phyloP scores from a whole-genome alignment of 768 basidiomycete genomes.

The Artomyces pyxidatus region DNA sequence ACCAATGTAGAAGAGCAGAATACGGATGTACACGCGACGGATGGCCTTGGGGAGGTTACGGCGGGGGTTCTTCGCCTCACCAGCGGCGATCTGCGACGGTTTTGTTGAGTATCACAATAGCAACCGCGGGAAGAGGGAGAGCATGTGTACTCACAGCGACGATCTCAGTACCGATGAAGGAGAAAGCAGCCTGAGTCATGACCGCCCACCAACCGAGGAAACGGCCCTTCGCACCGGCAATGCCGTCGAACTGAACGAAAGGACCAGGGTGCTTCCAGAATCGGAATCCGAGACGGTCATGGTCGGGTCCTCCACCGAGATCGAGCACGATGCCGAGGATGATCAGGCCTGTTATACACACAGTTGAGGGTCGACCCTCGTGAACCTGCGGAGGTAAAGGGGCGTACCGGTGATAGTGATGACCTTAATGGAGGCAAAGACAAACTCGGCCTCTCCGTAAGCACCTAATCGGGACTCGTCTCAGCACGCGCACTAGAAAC shows the following conservation, averaged over 20 bases:
- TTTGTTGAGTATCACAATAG: too few relatives aligned
- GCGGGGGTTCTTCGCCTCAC: slow-evolving; percentile 86
- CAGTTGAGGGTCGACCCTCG: slow-evolving; percentile 7
- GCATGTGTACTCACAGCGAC: slow-evolving; percentile 56
- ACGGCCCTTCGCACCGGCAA: slow-evolving; percentile 60
- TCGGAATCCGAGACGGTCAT: slow-evolving; percentile 61
- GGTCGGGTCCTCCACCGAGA: slow-evolving; percentile 81
- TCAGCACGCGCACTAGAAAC: not conserved
- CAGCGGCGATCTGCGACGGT: slow-evolving; percentile 79
- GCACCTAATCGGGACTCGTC: slow-evolving; percentile 32
- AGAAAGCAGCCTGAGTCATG: slow-evolving; percentile 85
- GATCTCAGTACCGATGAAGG: slow-evolving; percentile 90
- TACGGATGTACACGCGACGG: slow-evolving; percentile 61
- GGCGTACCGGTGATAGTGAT: slow-evolving; percentile 57
- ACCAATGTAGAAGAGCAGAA: slow-evolving; percentile 63
- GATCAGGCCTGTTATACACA: slow-evolving; percentile 25
- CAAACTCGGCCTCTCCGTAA: slow-evolving; percentile 82
- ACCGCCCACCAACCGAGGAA: slow-evolving; percentile 71
- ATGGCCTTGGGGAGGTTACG: slow-evolving; percentile 53
- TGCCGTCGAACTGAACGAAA: slow-evolving; percentile 63
- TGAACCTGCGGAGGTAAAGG: slow-evolving; percentile 36
- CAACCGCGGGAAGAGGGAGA: too few relatives aligned
- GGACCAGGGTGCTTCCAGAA: slow-evolving; percentile 90
- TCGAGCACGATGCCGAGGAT: slow-evolving; percentile 64
- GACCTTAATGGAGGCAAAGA: slow-evolving; percentile 90